These are phyloP conservation scores for Boletus tomentosulus DNA, from an alignment of 768 basidiomycete genomes.

Conservation along the genomic window DNA sequence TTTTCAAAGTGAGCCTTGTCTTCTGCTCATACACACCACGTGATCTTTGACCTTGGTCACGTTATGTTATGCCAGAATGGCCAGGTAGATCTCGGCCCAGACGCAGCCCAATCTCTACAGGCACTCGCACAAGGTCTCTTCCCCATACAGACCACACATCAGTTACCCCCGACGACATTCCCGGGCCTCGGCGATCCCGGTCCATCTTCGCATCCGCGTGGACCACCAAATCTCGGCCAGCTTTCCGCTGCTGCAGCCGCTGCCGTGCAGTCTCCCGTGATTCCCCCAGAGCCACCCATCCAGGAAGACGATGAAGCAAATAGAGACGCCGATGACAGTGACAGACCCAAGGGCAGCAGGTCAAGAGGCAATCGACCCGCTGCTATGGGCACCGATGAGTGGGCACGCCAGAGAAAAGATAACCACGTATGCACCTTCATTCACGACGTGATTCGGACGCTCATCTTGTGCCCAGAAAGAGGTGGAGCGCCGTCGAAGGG, in stretches of 20 bases:
- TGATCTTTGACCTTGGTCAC: constrained; percentile 22
- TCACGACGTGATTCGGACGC: not conserved
- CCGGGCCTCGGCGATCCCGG: constrained; percentile 52
- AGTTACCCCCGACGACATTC: not conserved
- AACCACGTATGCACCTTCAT: constrained; percentile 58
- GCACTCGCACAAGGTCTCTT: constrained; percentile 47
- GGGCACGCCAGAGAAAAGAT: constrained; percentile 76
- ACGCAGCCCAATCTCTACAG: constrained; percentile 56
- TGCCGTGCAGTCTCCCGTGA: constrained; percentile 40
- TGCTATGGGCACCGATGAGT: constrained; percentile 71
- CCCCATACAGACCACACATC: constrained; percentile 18
- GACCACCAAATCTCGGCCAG: constrained; percentile 61
- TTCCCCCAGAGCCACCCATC: constrained; percentile 11
- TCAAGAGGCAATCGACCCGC: constrained; percentile 52
- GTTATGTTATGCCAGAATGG: constrained; percentile 36
- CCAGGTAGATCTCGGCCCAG: constrained; percentile 53
- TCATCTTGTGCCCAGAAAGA: constrained; percentile 71
- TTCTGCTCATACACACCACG: constrained; percentile 13
- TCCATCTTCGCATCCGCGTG: constrained; percentile 68
- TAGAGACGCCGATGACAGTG: constrained; percentile 28
- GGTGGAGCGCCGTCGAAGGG: constrained; percentile 90
- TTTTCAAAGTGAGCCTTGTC: constrained; percentile 49
- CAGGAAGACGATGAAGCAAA: constrained; percentile 19
- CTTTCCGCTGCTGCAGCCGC: constrained; percentile 43
- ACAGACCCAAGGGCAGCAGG: constrained; percentile 34